A percentile compares a stretch with the other conserved stretches of the same genome.
phyloP scores from a whole-genome alignment of 2,329 filamentous ascomycete species.

The Sporothrix dimorphospora region DNA sequence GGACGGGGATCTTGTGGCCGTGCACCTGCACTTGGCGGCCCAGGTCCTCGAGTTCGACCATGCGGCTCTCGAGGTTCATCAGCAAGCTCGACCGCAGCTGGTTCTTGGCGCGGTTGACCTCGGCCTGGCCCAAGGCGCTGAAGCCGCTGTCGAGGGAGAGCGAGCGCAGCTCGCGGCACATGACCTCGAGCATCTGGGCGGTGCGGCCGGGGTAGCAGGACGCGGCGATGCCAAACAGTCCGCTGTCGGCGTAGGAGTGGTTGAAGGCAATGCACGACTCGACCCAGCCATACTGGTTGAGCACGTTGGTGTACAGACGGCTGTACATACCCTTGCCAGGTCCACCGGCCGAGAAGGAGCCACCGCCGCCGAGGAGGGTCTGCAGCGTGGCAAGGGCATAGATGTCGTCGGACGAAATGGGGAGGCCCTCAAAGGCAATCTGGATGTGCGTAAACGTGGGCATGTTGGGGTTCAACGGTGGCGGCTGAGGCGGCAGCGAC shows the following conservation, averaged over 20 bases:
- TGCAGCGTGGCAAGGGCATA: conserved; percentile 95
- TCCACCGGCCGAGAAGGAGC: conserved; percentile 94
- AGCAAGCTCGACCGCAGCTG: conserved; percentile 86
- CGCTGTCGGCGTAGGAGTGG: conserved; percentile 94
- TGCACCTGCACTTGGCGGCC: conserved; percentile 97
- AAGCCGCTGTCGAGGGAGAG: conserved; percentile 78
- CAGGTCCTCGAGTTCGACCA: conserved; percentile 97
- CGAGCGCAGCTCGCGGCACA: conserved; percentile 84
- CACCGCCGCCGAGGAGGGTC: conserved; percentile 91
- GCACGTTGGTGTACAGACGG: conserved; percentile 92
- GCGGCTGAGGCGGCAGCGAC: conserved; percentile 77
- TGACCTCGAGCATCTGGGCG: conserved; percentile 85
- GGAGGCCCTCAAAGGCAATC: conserved; percentile 91
- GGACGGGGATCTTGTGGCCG: conserved; percentile 85
- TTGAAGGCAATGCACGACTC: conserved; percentile 96
- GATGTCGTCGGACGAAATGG: conserved; percentile 88
- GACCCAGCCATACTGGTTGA: conserved; percentile 97
- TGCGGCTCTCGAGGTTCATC: conserved; percentile 96
- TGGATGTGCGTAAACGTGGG: conserved; percentile 90
- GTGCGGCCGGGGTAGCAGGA: conserved; percentile 81
- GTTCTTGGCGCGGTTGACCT: conserved; percentile 95
- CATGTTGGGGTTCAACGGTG: conserved; percentile 74
- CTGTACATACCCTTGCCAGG: conserved; percentile 99
- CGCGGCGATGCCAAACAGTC: conserved; percentile 90
- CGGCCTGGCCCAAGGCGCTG: conserved; percentile 68